Base-by-base conservation (phyloP, 2,329 filamentous ascomycete genomes). In the Cylindrodendrum hubeiense region DNA sequence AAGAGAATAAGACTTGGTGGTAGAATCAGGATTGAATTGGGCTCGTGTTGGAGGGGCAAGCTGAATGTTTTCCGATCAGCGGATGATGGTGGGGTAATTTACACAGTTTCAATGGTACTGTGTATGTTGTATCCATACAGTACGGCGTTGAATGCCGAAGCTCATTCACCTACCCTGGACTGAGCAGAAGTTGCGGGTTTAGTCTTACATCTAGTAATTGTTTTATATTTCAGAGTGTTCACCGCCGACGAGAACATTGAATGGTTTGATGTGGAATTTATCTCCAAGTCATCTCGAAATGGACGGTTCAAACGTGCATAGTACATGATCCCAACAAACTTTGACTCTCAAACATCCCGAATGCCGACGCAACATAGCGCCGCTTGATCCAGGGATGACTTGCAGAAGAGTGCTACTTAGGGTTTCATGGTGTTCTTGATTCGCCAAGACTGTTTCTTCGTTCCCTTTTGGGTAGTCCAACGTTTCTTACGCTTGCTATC, bases 11-110 rank as follows among this genome's bases (percentile, higher is more conserved):
- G 53, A 49, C 47, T 57, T 43, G 39, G 33, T 46, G 51, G 55
- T 53, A 44, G 54, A 53, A 33, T 47, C 56, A 39, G 55, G 59
- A 46, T n/a, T 39, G 46, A 49, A 60, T n/a, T 46, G 37, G 30
- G 15, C 55, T 57, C 43, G 9, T 26, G 43, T 57, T 73, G 71
- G 71, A 73, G 71, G 71, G 71, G 71, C 68, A 73, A 60, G 58
- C 54, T 53, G 52, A 61, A 50, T 50, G 59, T 72, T 70, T 69
- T 73, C 58, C 67, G 51, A 49, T 58, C 50, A 50, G 51, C 50
- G 34, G 44, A n/a, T 12, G 46, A 62, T 73, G 66, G 70, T 68
- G 70, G 70, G 70, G 70, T 67, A 64, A 12, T 19, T 39, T 17
- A 3, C 26, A 72, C 60, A 69, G 68, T 71, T 30, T 64, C 55